These are phyloP conservation scores for Datura wrightii DNA, from an alignment of 257 asterid species.

Conservation along the genomic window DNA sequence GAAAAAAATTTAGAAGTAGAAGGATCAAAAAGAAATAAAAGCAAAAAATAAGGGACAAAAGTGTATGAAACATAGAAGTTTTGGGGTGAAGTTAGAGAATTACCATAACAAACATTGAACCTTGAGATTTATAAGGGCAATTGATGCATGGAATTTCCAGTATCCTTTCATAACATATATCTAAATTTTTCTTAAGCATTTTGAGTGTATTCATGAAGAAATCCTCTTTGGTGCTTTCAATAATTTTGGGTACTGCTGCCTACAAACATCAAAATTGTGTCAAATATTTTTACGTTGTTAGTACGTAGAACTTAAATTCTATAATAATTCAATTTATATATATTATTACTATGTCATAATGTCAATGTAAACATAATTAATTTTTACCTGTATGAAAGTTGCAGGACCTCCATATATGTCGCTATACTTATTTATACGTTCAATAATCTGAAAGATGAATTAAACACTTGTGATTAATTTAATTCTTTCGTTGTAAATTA, in stretches of 20 bases:
- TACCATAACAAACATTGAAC: constrained; percentile 87
- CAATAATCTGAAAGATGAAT: constrained; percentile 57
- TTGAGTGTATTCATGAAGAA: no score
- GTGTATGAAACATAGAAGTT: background rate
- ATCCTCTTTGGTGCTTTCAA: no score
- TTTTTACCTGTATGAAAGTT: constrained; percentile 75
- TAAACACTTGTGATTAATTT: background rate
- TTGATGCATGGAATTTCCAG: no score
- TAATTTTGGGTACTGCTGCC: constrained; percentile 79
- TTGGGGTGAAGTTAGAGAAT: background rate
- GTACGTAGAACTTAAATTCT: no score
- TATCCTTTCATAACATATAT: no score
- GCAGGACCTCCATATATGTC: constrained; percentile 87
- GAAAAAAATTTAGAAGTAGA: background rate
- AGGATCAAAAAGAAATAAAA: constrained; percentile 9
- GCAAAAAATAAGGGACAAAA: background rate
- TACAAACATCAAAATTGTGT: constrained; percentile 26
- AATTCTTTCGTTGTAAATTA: background rate
- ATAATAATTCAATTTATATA: no score
- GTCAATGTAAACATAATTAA: no score
- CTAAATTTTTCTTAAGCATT: no score
- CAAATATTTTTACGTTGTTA: no score
- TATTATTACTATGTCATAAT: no score
- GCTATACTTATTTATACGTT: constrained; percentile 73
- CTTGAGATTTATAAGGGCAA: constrained; percentile 54